phyloP scores from a whole-genome alignment of 441 rosid species.

The Gossypium davidsonii region DNA sequence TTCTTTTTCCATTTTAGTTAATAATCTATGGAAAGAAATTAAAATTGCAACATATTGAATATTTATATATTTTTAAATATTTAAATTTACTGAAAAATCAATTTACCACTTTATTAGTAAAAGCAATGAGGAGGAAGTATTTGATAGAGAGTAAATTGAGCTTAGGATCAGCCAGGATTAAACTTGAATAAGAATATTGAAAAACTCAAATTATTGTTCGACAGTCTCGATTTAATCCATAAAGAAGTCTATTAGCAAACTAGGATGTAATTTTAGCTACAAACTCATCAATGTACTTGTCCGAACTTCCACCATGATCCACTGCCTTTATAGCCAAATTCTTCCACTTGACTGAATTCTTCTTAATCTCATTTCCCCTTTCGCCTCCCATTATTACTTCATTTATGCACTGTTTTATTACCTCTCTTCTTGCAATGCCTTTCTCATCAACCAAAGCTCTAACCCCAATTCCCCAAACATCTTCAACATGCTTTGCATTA shows the following conservation, averaged over 20 bases:
- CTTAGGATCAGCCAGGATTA: too few relatives aligned
- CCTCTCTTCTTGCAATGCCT: conserved; percentile 29
- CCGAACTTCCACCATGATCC: conserved; percentile 3
- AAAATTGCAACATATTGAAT: too few relatives aligned
- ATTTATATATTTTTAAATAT: too few relatives aligned
- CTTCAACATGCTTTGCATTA: conserved; percentile 39
- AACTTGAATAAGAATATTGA: too few relatives aligned
- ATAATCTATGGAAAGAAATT: too few relatives aligned
- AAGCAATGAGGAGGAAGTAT: too few relatives aligned
- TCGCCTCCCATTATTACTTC: conserved; percentile 34
- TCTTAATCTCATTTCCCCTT: conserved; percentile 24
- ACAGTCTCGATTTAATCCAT: too few relatives aligned
- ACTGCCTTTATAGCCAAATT: conserved; percentile 20
- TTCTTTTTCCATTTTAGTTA: too few relatives aligned
- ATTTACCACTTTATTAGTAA: too few relatives aligned
- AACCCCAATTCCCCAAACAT: conserved; percentile 45
- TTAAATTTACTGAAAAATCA: too few relatives aligned
- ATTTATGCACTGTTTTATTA: conserved; percentile 25
- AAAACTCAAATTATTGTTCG: too few relatives aligned
- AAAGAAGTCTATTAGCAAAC: neutral
- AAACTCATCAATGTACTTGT: conserved; percentile 19
- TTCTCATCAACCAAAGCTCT: conserved; percentile 22
- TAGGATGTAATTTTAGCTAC: neutral
- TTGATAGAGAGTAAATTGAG: too few relatives aligned
- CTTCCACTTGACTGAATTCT: conserved; percentile 12